Evolutionary conservation across 495 filamentous ascomycete genomes (phyloP).

Genomic region (Immersiella caudata): DNA sequence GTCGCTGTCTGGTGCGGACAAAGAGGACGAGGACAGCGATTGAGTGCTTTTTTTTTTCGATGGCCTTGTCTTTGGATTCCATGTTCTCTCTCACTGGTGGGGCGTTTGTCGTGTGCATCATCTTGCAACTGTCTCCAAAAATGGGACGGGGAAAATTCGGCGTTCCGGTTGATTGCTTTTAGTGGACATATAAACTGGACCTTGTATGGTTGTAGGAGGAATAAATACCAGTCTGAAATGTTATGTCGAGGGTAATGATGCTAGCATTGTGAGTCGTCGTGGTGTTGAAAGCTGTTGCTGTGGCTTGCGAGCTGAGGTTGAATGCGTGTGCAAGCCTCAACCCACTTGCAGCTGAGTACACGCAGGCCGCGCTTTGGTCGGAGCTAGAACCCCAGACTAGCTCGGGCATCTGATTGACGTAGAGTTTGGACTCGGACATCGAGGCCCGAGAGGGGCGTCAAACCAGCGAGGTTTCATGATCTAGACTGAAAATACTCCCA

Average conservation of each 20-base stretch:
- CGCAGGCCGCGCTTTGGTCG: not conserved
- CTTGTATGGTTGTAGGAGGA: not conserved
- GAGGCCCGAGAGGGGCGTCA: not conserved
- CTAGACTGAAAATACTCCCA: not conserved
- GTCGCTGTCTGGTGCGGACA: constrained; percentile 47
- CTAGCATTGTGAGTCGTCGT: no score
- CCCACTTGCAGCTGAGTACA: no score
- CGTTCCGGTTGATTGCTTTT: not conserved
- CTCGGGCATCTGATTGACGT: not conserved
- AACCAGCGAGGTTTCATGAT: not conserved
- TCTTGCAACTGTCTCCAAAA: not conserved
- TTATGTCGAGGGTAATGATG: not conserved
- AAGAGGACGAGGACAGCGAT: constrained; percentile 53
- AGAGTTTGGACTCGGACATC: not conserved
- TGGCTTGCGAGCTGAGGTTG: not conserved
- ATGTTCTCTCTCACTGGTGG: constrained; percentile 40
- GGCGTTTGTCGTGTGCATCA: constrained; percentile 1
- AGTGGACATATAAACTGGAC: not conserved
- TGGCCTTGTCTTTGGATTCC: constrained; percentile 31
- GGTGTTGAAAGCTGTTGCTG: not conserved
- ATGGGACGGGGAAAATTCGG: not conserved
- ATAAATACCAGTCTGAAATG: not conserved
- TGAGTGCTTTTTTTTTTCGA: constrained; percentile 56
- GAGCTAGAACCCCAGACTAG: not conserved
- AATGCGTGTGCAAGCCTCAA: not conserved